A percentile compares a stretch with the other conserved stretches of the same genome.
Evolutionary conservation across 106 monocot species (phyloP).

Genomic region (Dendrobium nobile): DNA sequence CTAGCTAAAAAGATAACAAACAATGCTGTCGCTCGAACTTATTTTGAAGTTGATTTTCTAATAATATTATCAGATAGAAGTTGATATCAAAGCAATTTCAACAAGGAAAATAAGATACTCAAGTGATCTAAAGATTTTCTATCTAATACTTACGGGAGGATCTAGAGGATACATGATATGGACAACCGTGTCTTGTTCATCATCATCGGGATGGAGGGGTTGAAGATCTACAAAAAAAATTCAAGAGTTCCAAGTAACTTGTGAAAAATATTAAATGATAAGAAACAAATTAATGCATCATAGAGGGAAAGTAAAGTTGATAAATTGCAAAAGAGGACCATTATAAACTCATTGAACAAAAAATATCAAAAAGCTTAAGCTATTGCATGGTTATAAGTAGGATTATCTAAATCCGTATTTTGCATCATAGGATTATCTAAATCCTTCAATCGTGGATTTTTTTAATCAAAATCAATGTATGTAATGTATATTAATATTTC

Average conservation of each 20-base stretch:
- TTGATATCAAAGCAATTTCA: too few species aligned
- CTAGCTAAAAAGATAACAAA: too few species aligned
- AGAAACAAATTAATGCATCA: neutral
- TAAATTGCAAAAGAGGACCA: neutral
- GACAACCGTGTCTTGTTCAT: constrained; percentile 63
- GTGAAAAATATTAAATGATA: neutral
- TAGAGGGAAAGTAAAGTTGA: neutral
- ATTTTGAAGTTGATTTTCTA: too few species aligned
- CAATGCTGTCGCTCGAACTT: too few species aligned
- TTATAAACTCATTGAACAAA: neutral
- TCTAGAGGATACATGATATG: constrained; percentile 66
- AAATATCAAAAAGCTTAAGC: neutral
- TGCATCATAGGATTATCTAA: neutral
- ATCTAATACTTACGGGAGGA: constrained; percentile 41
- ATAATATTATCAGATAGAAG: too few species aligned
- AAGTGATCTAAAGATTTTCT: neutral
- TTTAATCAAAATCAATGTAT: neutral
- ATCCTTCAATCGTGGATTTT: neutral
- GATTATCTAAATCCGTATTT: neutral
- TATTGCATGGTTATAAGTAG: neutral
- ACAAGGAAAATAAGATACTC: neutral
- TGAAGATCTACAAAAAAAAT: constrained; percentile 35
- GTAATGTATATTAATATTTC: neutral
- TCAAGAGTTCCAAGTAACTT: neutral
- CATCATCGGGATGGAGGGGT: constrained; percentile 45